Base-by-base conservation (phyloP, 345 rosid genomes). In the Camelina hispida region DNA sequence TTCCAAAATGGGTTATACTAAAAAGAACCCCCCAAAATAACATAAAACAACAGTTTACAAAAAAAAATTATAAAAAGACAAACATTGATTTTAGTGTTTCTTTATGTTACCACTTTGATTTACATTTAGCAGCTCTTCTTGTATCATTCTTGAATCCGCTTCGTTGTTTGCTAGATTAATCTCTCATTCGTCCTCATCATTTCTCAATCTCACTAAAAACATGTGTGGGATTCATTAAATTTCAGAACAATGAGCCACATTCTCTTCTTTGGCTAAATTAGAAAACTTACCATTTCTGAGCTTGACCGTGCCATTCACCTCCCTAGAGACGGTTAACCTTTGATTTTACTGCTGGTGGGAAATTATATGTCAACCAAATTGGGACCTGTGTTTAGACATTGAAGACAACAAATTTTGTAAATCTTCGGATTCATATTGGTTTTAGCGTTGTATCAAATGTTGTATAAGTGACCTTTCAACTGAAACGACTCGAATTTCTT, bases 281-380 rank as follows among this genome's bases (percentile, higher is more conserved):
- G 14, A 53, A 35, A 61, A 50, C 30, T 61, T 71, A 91, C 99
- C 99, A 95, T 78, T 94, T 95, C 64, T n/a, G 97, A 1, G 99
- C 97, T 72, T 94, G 96, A 37, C 98, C 97, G 58, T 94, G 98
- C 98, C 97, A 95, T 85, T 95, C 96, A 61, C 99, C 99, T 14
- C 97, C 93, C 99, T 97, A 95, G 2, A 95, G 89, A 68, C 97
- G 93, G 80, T 94, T 94, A 64, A 95, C 99, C 64, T 95, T 95
- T 64, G 99, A 84, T 87, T 91, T 89, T 67, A 91, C 97, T 60
- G 91, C 85, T 2, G 99, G 88, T 58, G 98, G 97, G 79, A 88
- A 95, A 76, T 95, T 97, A 73, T 84, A 85, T 46, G 96, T 94
- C 81, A 95, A 80, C 99, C 99, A 95, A 76, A 59, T 90, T 23